Conservation (phyloP, 305 asterid genomes). For the Fraxinus baroniana region DNA sequence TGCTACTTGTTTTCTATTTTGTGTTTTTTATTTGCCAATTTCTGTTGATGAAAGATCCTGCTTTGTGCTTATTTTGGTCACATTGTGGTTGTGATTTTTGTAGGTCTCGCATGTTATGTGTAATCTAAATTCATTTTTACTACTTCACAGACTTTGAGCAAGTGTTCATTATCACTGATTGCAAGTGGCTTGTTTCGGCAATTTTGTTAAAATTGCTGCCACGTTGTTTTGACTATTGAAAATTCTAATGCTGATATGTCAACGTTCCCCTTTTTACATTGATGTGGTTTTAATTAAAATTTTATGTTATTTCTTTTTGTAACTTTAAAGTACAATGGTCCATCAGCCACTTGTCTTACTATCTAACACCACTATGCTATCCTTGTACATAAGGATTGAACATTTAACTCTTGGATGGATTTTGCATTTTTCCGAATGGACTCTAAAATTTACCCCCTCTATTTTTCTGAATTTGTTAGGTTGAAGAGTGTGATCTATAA, state of each 20-base stretch:
- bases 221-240: neutral
- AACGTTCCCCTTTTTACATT: neutral
- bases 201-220: neutral
- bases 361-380: neutral
- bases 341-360: neutral
- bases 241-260: neutral
- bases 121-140: neutral
- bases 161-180: neutral
- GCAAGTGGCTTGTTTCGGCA: neutral
- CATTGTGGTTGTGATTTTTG: neutral
- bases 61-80: neutral
- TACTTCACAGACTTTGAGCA: neutral
- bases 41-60: neutral
- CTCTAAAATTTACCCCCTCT: conserved; percentile 9
- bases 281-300: neutral
- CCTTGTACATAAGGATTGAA: neutral
- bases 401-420: neutral
- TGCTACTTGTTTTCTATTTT: neutral
- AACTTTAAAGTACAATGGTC: neutral
- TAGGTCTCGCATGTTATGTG: neutral
- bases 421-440: conserved; percentile 13
- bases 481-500: conserved; percentile 72
- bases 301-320: neutral
- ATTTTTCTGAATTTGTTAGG: conserved; percentile 40
- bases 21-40: neutral